Conservation (phyloP, 257 asterid species). For the Lithospermum erythrorhizon region DNA sequence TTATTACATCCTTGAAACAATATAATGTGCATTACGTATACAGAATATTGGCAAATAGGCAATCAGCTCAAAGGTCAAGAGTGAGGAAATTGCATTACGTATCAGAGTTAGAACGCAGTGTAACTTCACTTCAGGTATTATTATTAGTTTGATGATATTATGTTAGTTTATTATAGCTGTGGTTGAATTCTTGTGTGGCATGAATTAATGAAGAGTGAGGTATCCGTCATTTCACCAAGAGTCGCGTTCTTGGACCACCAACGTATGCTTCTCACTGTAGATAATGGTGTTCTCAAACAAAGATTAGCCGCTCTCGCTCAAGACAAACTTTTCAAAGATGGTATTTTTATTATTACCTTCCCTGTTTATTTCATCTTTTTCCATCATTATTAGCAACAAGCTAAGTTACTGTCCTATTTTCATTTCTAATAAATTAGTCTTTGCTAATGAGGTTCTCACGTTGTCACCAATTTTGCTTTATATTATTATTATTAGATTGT, state of each 20-base stretch:
- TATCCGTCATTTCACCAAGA: conserved; percentile 82
- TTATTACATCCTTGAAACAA: too few species aligned
- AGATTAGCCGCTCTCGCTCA: conserved; percentile 92
- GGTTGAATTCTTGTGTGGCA: neutral
- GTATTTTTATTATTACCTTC: conserved; percentile 16
- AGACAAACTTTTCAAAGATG: conserved; percentile 89
- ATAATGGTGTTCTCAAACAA: conserved; percentile 89
- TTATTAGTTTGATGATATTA: neutral
- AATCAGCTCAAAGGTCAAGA: conserved; percentile 90
- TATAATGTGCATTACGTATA: too few species aligned
- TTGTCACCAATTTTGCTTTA: neutral
- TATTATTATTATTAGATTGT: too few species aligned
- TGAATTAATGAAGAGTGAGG: conserved; percentile 60
- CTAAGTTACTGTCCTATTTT: too few species aligned
- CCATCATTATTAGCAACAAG: too few species aligned
- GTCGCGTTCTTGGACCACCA: conserved; percentile 96
- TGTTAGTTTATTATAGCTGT: neutral
- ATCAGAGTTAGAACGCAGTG: conserved; percentile 87
- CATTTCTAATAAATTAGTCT: too few species aligned
- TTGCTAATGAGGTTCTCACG: neutral
- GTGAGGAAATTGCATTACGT: conserved; percentile 88
- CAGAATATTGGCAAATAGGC: conserved; percentile 92
- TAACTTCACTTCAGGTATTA: conserved; percentile 66
- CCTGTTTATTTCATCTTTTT: too few species aligned
- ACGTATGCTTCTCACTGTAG: conserved; percentile 66